Evolutionary conservation across 352 stramenopile genomes (phyloP).

Genomic region (Globisporangium nagaii): DNA sequence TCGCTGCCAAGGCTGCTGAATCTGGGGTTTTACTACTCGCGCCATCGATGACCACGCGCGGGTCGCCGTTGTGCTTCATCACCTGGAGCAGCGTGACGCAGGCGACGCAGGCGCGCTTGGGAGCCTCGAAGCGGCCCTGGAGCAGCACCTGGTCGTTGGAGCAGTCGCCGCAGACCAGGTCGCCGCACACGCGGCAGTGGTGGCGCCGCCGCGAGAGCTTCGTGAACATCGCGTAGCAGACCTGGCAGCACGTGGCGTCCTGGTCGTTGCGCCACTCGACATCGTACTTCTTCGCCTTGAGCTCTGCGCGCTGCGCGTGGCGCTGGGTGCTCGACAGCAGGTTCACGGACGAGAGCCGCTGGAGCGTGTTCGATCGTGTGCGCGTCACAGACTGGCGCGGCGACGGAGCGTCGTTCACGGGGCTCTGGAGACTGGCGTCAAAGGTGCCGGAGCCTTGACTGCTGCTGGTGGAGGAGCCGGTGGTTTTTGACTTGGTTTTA

Average conservation of each 20-base stretch:
- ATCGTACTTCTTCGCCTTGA: conserved; percentile 59
- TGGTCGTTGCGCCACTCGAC: conserved; percentile 62
- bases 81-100: conserved; percentile 55
- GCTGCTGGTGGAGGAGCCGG: too few relatives aligned
- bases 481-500: neutral
- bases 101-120: conserved; percentile 53
- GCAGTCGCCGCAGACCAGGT: conserved; percentile 71
- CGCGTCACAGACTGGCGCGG: conserved; percentile 12
- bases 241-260: conserved; percentile 52
- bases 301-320: conserved; percentile 8
- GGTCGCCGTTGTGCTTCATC: conserved; percentile 44
- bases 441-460: neutral
- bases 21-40: conserved; percentile 10
- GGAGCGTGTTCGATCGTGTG: conserved; percentile 23
- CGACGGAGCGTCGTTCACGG: neutral
- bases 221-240: conserved; percentile 69
- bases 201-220: conserved; percentile 68
- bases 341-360: conserved; percentile 17
- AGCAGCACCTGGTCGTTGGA: conserved; percentile 57
- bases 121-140: conserved; percentile 38
- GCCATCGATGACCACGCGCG: conserved; percentile 35
- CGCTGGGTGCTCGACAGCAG: conserved; percentile 12
- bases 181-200: conserved; percentile 76
- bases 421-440: neutral
- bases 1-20: conserved; percentile 9